These are phyloP conservation scores for Pyropia yezoensis DNA, from an alignment of 23 red algal species.

Conservation along the genomic window DNA sequence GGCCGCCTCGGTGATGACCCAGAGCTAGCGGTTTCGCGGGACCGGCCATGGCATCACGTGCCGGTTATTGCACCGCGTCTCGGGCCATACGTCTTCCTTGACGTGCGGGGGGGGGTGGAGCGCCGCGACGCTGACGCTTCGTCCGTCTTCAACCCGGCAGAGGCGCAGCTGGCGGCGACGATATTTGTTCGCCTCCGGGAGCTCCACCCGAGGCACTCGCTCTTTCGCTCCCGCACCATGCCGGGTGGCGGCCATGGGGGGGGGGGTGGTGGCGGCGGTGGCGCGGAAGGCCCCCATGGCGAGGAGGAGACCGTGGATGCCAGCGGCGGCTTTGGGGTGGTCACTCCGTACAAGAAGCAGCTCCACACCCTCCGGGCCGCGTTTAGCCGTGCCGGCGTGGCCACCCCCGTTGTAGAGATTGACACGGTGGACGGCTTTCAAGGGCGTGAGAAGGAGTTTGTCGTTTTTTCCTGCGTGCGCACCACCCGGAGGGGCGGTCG, in stretches of 20 bases:
- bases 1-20: slow-evolving; percentile 28
- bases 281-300: too few species aligned
- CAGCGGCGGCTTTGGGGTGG: slow-evolving; percentile 38
- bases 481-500: slow-evolving; percentile 25
- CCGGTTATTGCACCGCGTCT: slow-evolving; percentile 33
- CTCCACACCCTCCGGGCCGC: slow-evolving; percentile 42
- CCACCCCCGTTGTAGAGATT: slow-evolving; percentile 63
- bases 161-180: slow-evolving; percentile 47
- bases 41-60: slow-evolving; percentile 28
- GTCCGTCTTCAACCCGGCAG: slow-evolving; percentile 47
- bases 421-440: slow-evolving; percentile 89
- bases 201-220: slow-evolving; percentile 36
- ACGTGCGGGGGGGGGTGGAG: slow-evolving; percentile 46
- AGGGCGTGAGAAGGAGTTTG: slow-evolving; percentile 82
- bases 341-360: slow-evolving; percentile 68
- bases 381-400: slow-evolving; percentile 54
- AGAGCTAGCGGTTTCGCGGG: slow-evolving; percentile 26
- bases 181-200: slow-evolving; percentile 56
- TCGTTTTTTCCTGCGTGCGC: slow-evolving; percentile 86
- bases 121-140: slow-evolving; percentile 28
- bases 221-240: slow-evolving; percentile 35
- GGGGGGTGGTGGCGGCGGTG: too few species aligned
- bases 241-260: not conserved
- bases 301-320: too few species aligned
- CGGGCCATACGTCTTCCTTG: slow-evolving; percentile 77